phyloP scores from a whole-genome alignment of 1,139 yeast species.

The Pichia sp. region DNA sequence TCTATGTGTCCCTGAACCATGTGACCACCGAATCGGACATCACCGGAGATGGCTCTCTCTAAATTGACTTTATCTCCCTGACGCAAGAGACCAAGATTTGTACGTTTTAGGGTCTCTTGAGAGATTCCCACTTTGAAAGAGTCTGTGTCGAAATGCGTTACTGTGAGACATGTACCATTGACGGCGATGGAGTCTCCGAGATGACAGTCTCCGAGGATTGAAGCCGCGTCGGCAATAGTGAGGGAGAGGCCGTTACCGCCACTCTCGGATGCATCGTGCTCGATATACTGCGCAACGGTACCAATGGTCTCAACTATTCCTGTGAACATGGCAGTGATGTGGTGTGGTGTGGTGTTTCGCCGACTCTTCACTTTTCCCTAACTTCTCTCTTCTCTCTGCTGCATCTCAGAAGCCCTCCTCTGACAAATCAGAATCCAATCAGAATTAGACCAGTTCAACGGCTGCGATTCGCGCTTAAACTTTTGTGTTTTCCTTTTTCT shows the following conservation, averaged over 20 bases:
- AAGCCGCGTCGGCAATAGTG: conserved; percentile 54
- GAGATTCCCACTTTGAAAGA: conserved; percentile 84
- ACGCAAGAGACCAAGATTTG: conserved; percentile 59
- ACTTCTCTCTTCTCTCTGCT: no score
- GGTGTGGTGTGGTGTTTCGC: no score
- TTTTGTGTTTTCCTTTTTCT: neutral
- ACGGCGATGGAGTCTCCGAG: conserved; percentile 90
- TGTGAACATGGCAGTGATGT: no score
- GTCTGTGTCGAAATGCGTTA: conserved; percentile 63
- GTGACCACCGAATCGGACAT: conserved; percentile 92
- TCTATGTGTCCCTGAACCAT: conserved; percentile 98
- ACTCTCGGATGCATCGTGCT: conserved; percentile 44
- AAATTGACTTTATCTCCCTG: conserved; percentile 65
- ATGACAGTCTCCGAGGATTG: conserved; percentile 70
- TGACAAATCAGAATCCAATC: no score
- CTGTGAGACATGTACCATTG: conserved; percentile 90
- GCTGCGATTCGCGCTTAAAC: neutral
- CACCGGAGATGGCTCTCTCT: conserved; percentile 82
- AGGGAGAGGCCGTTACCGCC: conserved; percentile 81
- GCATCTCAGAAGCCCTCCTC: no score
- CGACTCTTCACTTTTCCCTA: no score
- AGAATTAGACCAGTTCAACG: no score
- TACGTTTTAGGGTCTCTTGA: conserved; percentile 83
- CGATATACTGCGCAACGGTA: conserved; percentile 41
- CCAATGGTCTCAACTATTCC: conserved; percentile 91